Evolutionary conservation across 345 rosid genomes (phyloP).

Genomic region (Acer negundo): DNA sequence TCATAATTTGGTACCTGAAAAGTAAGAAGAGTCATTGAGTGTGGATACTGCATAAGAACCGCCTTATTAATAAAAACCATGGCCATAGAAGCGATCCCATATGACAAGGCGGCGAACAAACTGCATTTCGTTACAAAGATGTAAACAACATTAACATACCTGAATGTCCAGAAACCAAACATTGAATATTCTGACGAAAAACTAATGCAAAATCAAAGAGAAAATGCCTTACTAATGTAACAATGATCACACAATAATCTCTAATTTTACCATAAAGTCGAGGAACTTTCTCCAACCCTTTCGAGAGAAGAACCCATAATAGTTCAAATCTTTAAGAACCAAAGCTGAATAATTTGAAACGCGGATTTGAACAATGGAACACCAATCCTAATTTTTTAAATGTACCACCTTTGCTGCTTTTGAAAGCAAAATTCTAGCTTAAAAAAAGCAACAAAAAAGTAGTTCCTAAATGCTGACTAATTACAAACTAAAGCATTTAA

Average conservation of each 20-base stretch:
- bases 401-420: constrained; percentile 3
- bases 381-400: background rate
- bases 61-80: constrained; percentile 99
- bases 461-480: background rate
- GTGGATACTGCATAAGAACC: constrained; percentile 76
- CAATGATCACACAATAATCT: background rate
- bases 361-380: background rate
- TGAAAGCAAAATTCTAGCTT: background rate
- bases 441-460: background rate
- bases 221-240: background rate
- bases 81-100: constrained; percentile 95
- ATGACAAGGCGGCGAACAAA: constrained; percentile 74
- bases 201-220: background rate
- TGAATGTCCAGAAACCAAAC: background rate
- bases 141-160: background rate
- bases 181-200: background rate
- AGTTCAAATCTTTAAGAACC: background rate
- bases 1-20: constrained; percentile 56
- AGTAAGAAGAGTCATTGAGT: constrained; percentile 88
- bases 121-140: constrained; percentile 38
- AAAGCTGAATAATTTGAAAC: background rate
- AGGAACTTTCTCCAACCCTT: constrained; percentile 5
- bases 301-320: constrained; percentile 5
- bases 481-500: background rate
- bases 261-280: constrained; percentile 3